phyloP scores from a whole-genome alignment of 257 asterid species.

The Solanum tacnaense region DNA sequence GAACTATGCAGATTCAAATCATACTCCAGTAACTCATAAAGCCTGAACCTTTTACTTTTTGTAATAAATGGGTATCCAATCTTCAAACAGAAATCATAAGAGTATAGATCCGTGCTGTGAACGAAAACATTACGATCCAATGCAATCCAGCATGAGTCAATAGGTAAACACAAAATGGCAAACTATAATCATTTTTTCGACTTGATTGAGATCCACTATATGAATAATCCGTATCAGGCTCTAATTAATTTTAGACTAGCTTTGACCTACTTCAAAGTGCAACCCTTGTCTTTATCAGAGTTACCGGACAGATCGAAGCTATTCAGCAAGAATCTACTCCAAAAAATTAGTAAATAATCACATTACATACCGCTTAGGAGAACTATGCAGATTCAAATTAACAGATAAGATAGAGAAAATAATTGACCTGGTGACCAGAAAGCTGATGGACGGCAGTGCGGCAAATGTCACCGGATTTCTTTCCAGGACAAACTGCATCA shows the following conservation, averaged over 20 bases:
- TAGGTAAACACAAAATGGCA: background rate
- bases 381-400: background rate
- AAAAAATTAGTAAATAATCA: background rate
- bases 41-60: background rate
- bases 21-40: background rate
- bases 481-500: constrained; percentile 92
- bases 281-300: background rate
- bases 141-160: background rate
- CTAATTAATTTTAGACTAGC: background rate
- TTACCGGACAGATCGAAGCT: background rate
- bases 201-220: background rate
- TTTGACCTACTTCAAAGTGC: background rate
- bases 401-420: background rate
- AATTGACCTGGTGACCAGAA: constrained; percentile 60
- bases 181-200: background rate
- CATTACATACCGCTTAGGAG: background rate
- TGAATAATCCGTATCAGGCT: background rate
- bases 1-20: background rate
- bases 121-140: background rate
- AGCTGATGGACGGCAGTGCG: constrained; percentile 75
- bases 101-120: background rate
- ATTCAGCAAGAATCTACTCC: background rate
- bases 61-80: background rate
- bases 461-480: constrained; percentile 79
- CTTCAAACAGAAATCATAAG: background rate